These are phyloP conservation scores for Melanopsichium pennsylvanicum DNA, from an alignment of 1,284 basidiomycete species.

Conservation along the genomic window DNA sequence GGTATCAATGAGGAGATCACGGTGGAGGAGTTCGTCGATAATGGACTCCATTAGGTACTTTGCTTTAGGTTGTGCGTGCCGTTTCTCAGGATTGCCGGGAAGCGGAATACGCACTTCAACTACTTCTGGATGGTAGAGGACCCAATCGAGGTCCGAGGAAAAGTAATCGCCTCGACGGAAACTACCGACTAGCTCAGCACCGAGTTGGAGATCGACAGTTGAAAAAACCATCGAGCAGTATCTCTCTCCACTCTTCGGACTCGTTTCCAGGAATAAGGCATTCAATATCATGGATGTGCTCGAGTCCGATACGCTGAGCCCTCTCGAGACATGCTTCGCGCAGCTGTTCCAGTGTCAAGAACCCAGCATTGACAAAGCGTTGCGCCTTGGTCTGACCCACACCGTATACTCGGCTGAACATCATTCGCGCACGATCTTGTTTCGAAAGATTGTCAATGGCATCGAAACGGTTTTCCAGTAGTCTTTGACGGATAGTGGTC, in stretches of 20 bases:
- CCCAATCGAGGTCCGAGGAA: slow-evolving; percentile 39
- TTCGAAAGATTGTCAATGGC: slow-evolving; percentile 17
- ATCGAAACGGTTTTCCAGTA: slow-evolving; percentile 13
- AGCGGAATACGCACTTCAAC: slow-evolving; percentile 14
- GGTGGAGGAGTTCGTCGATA: slow-evolving; percentile 5
- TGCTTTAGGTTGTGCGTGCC: slow-evolving; percentile 13
- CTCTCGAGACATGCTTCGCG: slow-evolving; percentile 25
- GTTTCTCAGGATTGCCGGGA: neutral
- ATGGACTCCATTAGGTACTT: slow-evolving; percentile 5
- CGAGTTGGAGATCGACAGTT: slow-evolving; percentile 16
- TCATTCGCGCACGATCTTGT: slow-evolving; percentile 15
- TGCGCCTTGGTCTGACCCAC: slow-evolving; percentile 28
- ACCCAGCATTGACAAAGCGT: slow-evolving; percentile 24
- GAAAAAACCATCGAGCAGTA: slow-evolving; percentile 15
- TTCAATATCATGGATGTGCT: slow-evolving; percentile 29
- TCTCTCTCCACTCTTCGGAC: slow-evolving; percentile 17
- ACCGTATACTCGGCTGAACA: slow-evolving; percentile 28
- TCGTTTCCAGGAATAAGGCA: slow-evolving; percentile 30
- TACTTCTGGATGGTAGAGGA: slow-evolving; percentile 25
- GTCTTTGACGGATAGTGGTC: slow-evolving; percentile 20
- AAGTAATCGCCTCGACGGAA: slow-evolving; percentile 38
- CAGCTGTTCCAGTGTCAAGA: slow-evolving; percentile 26
- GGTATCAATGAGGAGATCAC: slow-evolving; percentile 17
- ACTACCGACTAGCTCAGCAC: slow-evolving; percentile 26
- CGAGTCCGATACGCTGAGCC: slow-evolving; percentile 26